Percentiles rank a stretch among this genome's conserved stretches.
Evolutionary conservation across 2,329 filamentous ascomycete species (phyloP).

Genomic region (Ophiostoma montium): DNA sequence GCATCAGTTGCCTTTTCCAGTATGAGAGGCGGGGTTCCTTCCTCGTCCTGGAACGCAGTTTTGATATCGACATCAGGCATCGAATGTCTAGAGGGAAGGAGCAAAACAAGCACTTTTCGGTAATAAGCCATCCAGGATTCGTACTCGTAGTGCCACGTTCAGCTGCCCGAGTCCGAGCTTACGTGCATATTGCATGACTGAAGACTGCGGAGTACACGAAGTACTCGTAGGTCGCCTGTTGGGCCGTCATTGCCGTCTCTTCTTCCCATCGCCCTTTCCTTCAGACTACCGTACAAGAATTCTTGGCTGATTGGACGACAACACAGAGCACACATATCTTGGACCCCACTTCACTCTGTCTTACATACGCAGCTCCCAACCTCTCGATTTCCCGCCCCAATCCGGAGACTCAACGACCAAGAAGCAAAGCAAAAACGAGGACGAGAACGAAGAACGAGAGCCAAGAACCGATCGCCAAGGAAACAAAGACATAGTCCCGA

Average conservation of each 20-base stretch:
- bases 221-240: no score
- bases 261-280: background rate
- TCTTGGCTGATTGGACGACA: background rate
- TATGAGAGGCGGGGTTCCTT: conserved; percentile 2
- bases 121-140: no score
- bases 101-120: no score
- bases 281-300: no score
- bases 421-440: background rate
- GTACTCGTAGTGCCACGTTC: no score
- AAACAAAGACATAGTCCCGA: no score
- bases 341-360: conserved; percentile 4
- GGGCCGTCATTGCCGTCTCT: no score
- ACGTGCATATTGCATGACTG: no score
- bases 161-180: no score
- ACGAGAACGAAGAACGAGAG: background rate
- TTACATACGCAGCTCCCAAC: conserved; percentile 16
- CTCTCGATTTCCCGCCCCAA: conserved; percentile 20
- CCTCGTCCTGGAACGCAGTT: background rate
- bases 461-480: no score
- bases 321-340: background rate
- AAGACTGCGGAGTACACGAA: no score
- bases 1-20: conserved; percentile 1
- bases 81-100: background rate
- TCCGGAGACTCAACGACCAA: background rate
- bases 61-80: background rate